Conservation (phyloP, 352 stramenopile genomes). For the Phytophthora aleatoria region DNA sequence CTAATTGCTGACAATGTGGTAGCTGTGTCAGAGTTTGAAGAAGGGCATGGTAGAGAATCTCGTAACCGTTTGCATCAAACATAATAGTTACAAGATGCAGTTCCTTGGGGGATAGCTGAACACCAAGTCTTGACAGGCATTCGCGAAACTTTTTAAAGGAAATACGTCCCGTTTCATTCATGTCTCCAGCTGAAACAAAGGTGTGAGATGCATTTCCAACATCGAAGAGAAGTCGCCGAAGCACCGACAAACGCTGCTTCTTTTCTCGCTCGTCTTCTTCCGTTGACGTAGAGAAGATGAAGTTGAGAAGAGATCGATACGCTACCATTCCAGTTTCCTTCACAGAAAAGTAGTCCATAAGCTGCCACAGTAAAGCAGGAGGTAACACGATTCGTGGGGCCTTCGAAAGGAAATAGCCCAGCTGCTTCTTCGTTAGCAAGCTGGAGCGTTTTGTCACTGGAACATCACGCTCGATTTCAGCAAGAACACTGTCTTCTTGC, state of each 20-base stretch:
- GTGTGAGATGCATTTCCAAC: conserved; percentile 37
- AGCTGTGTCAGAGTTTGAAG: conserved; percentile 42
- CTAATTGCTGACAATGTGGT: conserved; percentile 26
- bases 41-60: conserved; percentile 60
- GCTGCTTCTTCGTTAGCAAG: conserved; percentile 51
- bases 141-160: conserved; percentile 56
- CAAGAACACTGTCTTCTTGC: conserved; percentile 39
- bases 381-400: conserved; percentile 46
- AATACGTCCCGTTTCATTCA: conserved; percentile 46
- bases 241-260: conserved; percentile 29
- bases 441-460: conserved; percentile 32
- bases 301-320: conserved; percentile 51
- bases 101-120: conserved; percentile 45
- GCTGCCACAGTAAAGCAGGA: conserved; percentile 38
- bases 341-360: conserved; percentile 55
- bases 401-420: conserved; percentile 60
- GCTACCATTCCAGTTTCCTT: conserved; percentile 32
- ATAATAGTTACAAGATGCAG: conserved; percentile 53
- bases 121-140: conserved; percentile 36
- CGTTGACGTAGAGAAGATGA: conserved; percentile 49
- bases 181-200: conserved; percentile 52
- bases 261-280: conserved; percentile 39
- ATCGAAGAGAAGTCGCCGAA: conserved; percentile 39
- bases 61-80: conserved; percentile 51
- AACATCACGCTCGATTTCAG: conserved; percentile 46